Base-by-base conservation (phyloP, 345 rosid genomes). In the Reutealis trisperma region DNA sequence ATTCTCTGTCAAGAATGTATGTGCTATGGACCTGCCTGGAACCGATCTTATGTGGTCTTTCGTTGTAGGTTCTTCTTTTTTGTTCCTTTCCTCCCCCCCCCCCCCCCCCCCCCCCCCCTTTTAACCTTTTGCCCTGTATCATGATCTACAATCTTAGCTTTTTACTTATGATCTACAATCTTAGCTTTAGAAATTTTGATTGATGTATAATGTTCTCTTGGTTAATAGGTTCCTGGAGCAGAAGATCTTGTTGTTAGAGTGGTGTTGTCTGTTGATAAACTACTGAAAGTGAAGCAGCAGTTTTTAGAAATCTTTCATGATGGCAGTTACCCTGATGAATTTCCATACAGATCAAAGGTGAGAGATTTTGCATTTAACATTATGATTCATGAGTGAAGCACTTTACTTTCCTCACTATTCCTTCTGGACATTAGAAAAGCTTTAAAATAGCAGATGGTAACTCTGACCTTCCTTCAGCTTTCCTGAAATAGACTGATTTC, bases 341-440 rank as follows among this genome's bases (percentile, higher is more conserved):
- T 88, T 59, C 86, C 88, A 21, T 90, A 82, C 86, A 81, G 78
- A 76, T 90, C 90, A 82, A 90, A 87, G 93, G 93, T 90, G 65
- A 77, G 84, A 54, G 52, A 6, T 73, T 65, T 67, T 27, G 54
- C 59, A 41, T 73, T 73, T 64, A 65, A 73, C 6, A 69, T 66
- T 63, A 8, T 77, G 44, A 30, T 52, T 3, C 72, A 18, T 77
- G 30, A n/a, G 54, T 3, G 25, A 45, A 27, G 63, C 52, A 22
- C 55, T 63, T 73, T 63, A 16, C 52, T 69, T 67, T 66, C 14
- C n/a, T 21, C 47, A 10, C 60, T 44, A 30, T 76, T 61, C 34
- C 10, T 61, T 70, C 16, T 34, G 18, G 69, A 71, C 32, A 9
- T 34, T 21, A 58, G 24, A 74, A 7, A 59, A 65, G 15, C 51